Evolutionary conservation across 2,329 filamentous ascomycete genomes (phyloP), one percentile per base, ranked within the genome.

Genomic region (Sclerotinia borealis): DNA sequence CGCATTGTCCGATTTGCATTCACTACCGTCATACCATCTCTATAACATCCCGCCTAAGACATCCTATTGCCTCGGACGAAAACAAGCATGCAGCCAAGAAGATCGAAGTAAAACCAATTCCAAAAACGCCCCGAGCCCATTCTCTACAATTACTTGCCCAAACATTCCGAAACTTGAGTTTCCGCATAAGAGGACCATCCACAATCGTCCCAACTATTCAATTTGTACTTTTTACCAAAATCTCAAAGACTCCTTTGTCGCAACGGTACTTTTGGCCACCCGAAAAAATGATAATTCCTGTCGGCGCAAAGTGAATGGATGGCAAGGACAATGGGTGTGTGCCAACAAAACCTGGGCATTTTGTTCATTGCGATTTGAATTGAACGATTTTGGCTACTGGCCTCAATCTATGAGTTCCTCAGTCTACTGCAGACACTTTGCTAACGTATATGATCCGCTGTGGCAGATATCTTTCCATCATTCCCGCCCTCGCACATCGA

Each of bases 181-280:
- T n/a, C 19, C 3, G 1, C 2, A 43, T 17, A 15, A 55, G 25
- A 43, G 17, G 2, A 22, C 6, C 1, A 41, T 55, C 3, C 11
- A 15, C 0, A 43, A 6, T 27, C 9, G 4, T 7, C 1, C 2
- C 25, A 22, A 1, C 11, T 55, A 9, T 6, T 2, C 1, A n/a
- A 55, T 4, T 4, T 41, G 10, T 11, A n/a, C 22, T 29, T 29
- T 29, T 41, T 17, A 29, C 48, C 25, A n/a, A 15, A 13, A n/a
- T 29, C 22, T n/a, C n/a, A n/a, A n/a, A 41, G 5, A 2, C 3
- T 5, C 10, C 15, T n/a, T 41, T 6, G 41, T 29, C n/a, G 6
- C 8, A 17, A 29, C 17, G 31, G 10, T 31, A 31, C 27, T n/a
- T 2, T 49, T 49, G 10, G 47, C 19, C 17, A 31, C 15, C 27